Conservation (phyloP, 139 green algal genomes). For the Penium margaritaceum region DNA sequence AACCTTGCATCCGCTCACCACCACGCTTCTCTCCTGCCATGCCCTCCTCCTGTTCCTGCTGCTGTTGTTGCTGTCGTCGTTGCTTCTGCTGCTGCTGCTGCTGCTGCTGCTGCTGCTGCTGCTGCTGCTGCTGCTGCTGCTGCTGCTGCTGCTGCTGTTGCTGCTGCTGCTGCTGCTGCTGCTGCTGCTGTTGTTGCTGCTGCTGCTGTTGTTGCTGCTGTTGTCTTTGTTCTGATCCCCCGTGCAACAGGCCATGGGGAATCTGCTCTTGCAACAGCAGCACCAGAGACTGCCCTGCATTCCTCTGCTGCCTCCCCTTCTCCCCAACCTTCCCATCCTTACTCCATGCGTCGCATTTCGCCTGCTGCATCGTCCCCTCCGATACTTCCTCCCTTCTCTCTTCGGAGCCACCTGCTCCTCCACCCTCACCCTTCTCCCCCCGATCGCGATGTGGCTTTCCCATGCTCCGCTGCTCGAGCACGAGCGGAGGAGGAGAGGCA, state of each 20-base stretch:
- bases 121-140: background rate
- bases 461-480: background rate
- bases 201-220: background rate
- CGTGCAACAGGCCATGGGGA: too few species aligned
- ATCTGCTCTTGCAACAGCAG: too few species aligned
- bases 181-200: background rate
- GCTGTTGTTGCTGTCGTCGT: background rate
- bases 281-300: too few species aligned
- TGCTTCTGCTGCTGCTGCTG: background rate
- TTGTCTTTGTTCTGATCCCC: background rate
- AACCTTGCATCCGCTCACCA: background rate
- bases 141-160: too few species aligned
- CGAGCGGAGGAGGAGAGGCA: too few species aligned
- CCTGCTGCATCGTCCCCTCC: background rate
- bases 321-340: background rate
- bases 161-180: background rate
- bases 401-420: background rate
- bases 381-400: background rate
- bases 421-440: background rate
- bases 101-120: constrained; percentile 3
- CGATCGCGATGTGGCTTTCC: background rate
- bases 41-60: background rate
- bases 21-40: background rate
- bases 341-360: too few species aligned
- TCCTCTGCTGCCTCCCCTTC: background rate